phyloP scores from a whole-genome alignment of 2,329 filamentous ascomycete species.

The Alternaria hordeiaustralica region DNA sequence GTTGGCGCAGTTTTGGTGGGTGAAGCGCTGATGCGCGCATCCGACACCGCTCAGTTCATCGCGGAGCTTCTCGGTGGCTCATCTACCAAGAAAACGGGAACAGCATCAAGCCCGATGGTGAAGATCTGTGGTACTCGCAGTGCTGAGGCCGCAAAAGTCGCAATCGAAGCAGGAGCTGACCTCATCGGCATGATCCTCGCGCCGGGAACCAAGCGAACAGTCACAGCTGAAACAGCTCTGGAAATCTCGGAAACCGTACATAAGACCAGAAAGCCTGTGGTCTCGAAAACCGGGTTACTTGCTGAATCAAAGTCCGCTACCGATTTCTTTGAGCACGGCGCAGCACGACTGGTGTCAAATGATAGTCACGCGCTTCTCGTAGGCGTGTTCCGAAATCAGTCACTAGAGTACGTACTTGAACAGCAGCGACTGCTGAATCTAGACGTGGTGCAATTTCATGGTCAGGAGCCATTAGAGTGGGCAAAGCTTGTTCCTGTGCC shows the following conservation, averaged over 20 bases:
- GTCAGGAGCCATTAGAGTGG: slow-evolving; percentile 92
- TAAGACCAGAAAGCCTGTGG: slow-evolving; percentile 50
- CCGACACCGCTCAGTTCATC: slow-evolving; percentile 83
- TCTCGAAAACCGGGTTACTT: slow-evolving; percentile 28
- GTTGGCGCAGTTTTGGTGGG: slow-evolving; percentile 94
- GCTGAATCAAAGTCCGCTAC: slow-evolving; percentile 50
- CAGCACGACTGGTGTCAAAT: slow-evolving; percentile 54
- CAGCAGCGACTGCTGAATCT: slow-evolving; percentile 78
- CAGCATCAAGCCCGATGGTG: slow-evolving; percentile 63
- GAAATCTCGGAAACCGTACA: slow-evolving; percentile 83
- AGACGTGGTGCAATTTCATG: slow-evolving; percentile 92
- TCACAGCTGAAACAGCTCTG: slow-evolving; percentile 77
- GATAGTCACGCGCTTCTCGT: slow-evolving; percentile 76
- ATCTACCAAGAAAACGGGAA: slow-evolving; percentile 18
- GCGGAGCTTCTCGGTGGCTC: slow-evolving; percentile 74
- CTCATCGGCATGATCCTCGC: slow-evolving; percentile 93
- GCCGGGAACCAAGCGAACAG: slow-evolving; percentile 77
- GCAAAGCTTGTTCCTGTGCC: slow-evolving; percentile 87
- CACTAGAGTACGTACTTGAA: slow-evolving; percentile 79
- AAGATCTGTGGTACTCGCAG: slow-evolving; percentile 96
- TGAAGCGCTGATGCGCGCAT: slow-evolving; percentile 92
- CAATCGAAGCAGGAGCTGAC: slow-evolving; percentile 87
- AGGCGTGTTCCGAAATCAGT: slow-evolving; percentile 92
- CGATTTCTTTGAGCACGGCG: slow-evolving; percentile 74
- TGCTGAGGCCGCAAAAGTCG: slow-evolving; percentile 77